These are phyloP conservation scores for Leccinum subgranulosum DNA, from an alignment of 768 basidiomycete genomes.

Conservation along the genomic window DNA sequence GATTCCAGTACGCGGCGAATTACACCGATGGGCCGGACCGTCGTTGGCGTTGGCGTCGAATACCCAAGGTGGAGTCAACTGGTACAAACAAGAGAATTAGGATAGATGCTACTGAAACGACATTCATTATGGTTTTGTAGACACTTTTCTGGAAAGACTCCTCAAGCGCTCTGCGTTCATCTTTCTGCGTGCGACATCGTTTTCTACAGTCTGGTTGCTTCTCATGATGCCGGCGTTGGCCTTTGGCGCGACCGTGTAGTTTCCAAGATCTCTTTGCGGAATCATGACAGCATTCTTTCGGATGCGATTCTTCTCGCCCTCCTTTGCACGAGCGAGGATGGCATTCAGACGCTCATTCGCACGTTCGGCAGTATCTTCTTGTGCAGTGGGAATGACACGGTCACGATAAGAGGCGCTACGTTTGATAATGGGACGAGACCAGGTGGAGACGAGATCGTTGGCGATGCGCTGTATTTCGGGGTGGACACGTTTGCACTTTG, in stretches of 20 bases:
- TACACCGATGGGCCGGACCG: too few relatives aligned
- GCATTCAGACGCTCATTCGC: slow-evolving; percentile 58
- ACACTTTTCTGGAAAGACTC: slow-evolving; percentile 52
- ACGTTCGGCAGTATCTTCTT: slow-evolving; percentile 37
- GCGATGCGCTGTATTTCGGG: slow-evolving; percentile 80
- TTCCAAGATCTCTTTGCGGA: slow-evolving; percentile 70
- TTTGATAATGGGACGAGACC: slow-evolving; percentile 92
- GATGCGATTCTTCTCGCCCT: slow-evolving; percentile 64
- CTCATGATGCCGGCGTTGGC: slow-evolving; percentile 49
- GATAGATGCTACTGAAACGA: not conserved
- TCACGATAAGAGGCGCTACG: slow-evolving; percentile 80
- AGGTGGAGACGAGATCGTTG: slow-evolving; percentile 75
- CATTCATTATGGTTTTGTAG: slow-evolving; percentile 23
- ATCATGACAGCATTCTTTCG: slow-evolving; percentile 82
- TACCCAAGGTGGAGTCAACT: not conserved
- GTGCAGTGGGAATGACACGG: slow-evolving; percentile 60
- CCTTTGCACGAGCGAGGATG: slow-evolving; percentile 65
- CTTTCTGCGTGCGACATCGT: slow-evolving; percentile 69
- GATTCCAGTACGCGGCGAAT: not conserved
- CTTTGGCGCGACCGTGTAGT: slow-evolving; percentile 77
- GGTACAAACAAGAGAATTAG: slow-evolving; percentile 3
- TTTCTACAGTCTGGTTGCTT: slow-evolving; percentile 60
- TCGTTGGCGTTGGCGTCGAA: too few relatives aligned
- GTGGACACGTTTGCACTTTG: slow-evolving; percentile 88
- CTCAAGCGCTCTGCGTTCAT: slow-evolving; percentile 73